These are phyloP conservation scores for Plasmodium vivax DNA, from an alignment of 169 alveolate genomes.

Conservation along the genomic window DNA sequence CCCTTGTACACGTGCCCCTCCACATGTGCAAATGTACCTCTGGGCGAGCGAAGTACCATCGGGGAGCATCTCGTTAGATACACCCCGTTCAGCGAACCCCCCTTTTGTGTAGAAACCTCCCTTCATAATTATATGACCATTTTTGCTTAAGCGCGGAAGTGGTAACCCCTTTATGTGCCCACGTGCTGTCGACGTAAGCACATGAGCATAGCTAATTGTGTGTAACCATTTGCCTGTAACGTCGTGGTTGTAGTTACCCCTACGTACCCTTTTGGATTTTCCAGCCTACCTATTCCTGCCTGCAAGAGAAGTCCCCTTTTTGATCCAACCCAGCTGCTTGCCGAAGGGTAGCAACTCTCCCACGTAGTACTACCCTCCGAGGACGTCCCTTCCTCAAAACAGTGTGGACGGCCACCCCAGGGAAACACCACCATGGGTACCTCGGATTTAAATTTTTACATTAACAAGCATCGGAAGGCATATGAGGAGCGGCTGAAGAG, in stretches of 20 bases:
- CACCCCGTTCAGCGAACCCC: not conserved
- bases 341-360: not conserved
- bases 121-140: not conserved
- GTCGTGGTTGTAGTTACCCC: not conserved
- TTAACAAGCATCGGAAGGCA: conserved; percentile 66
- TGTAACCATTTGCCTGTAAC: not conserved
- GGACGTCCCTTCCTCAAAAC: not conserved
- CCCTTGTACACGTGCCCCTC: not conserved
- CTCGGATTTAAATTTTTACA: conserved; percentile 37
- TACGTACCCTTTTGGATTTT: not conserved
- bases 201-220: not conserved
- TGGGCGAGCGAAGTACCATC: not conserved
- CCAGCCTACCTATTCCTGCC: not conserved
- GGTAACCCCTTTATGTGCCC: not conserved
- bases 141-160: not conserved
- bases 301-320: not conserved
- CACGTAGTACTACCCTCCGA: not conserved
- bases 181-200: not conserved
- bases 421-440: conserved; percentile 12
- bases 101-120: not conserved
- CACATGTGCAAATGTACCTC: not conserved
- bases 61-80: not conserved
- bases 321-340: not conserved
- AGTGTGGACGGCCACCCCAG: not conserved
- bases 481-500: conserved; percentile 58